A percentile compares a stretch with the other conserved stretches of the same genome.
These are phyloP conservation scores for Sclerotinia trifoliorum DNA, from an alignment of 2,329 filamentous ascomycete species.

Conservation along the genomic window DNA sequence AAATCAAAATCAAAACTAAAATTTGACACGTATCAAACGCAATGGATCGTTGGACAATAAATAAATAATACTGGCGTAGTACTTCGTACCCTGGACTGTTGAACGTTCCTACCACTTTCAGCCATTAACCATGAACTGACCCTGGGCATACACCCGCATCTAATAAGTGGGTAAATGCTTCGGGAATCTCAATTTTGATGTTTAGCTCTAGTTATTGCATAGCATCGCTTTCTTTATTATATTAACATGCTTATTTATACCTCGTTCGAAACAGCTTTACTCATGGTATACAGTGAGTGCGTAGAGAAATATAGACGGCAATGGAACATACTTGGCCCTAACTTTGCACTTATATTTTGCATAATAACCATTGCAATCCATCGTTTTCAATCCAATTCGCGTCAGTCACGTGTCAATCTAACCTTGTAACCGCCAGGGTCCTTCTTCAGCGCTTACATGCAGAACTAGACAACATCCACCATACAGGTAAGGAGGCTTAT, in stretches of 20 bases:
- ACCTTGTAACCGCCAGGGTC: slow-evolving; percentile 20
- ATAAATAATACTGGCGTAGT: neutral
- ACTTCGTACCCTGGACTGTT: neutral
- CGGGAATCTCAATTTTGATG: neutral
- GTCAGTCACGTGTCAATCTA: slow-evolving; percentile 3
- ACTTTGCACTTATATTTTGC: neutral
- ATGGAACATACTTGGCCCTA: neutral
- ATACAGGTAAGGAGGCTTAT: slow-evolving; percentile 22
- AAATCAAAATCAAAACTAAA: neutral
- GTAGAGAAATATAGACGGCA: neutral
- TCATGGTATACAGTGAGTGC: neutral
- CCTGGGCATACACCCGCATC: neutral
- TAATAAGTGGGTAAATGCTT: neutral
- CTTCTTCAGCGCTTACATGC: slow-evolving; percentile 22
- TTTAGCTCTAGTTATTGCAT: neutral
- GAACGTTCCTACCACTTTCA: neutral
- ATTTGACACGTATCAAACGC: slow-evolving; percentile 2
- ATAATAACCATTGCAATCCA: neutral
- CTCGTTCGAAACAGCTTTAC: neutral
- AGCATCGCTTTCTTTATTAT: neutral
- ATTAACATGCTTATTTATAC: neutral
- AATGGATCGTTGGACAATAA: neutral
- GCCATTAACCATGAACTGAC: neutral
- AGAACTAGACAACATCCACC: slow-evolving; percentile 18
- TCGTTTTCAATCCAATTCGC: neutral